Evolutionary conservation across 768 basidiomycete genomes (phyloP).

Genomic region (Mycena venus): DNA sequence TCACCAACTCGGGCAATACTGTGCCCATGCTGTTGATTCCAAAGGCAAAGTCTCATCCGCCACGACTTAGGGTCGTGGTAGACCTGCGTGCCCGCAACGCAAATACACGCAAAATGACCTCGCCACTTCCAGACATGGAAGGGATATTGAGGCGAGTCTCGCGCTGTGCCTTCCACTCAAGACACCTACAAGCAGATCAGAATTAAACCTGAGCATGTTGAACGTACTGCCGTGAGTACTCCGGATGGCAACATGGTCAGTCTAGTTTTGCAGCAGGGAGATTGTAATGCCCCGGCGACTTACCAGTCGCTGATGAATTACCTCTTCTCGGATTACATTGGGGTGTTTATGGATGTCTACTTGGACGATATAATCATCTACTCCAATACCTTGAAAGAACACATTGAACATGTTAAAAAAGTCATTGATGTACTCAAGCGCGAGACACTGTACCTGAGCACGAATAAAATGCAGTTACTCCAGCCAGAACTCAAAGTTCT

Average conservation of each 20-base stretch:
- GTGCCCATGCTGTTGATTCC: slow-evolving; percentile 6
- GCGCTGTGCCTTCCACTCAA: slow-evolving; percentile 15
- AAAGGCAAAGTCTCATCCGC: background rate
- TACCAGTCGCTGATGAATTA: no score
- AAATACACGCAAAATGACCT: no score
- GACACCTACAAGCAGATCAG: slow-evolving; percentile 58
- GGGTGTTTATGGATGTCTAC: slow-evolving; percentile 45
- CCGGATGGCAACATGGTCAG: slow-evolving; percentile 49
- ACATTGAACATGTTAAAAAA: slow-evolving; percentile 44
- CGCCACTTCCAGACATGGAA: no score
- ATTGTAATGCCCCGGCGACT: no score
- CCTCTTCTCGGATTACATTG: slow-evolving; percentile 46
- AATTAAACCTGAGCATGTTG: slow-evolving; percentile 33
- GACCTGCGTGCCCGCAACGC: background rate
- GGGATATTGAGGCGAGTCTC: background rate
- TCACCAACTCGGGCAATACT: slow-evolving; percentile 16
- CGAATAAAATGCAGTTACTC: slow-evolving; percentile 49
- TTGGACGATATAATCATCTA: slow-evolving; percentile 55
- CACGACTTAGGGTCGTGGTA: background rate
- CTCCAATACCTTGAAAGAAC: slow-evolving; percentile 52
- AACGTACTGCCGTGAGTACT: slow-evolving; percentile 40
- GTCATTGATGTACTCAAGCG: slow-evolving; percentile 47
- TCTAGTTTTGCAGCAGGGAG: background rate
- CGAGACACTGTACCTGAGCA: slow-evolving; percentile 51
- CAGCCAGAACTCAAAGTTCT: slow-evolving; percentile 43